phyloP scores from a whole-genome alignment of 441 rosid genomes.

The Gossypium trilobum region DNA sequence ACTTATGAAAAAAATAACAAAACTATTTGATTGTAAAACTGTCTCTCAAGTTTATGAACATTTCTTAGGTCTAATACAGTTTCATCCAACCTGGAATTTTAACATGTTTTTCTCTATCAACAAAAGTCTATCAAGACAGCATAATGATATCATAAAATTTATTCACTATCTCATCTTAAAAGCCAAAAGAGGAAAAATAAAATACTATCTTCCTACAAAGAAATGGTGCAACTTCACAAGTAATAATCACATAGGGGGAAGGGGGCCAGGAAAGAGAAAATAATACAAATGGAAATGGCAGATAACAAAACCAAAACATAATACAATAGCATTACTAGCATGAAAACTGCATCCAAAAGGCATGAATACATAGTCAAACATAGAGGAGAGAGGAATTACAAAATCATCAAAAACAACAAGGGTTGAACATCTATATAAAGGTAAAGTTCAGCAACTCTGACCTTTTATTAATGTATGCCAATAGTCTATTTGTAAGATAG shows the following conservation, averaged over 20 bases:
- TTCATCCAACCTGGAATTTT: slow-evolving; percentile 1
- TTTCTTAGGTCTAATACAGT: not conserved
- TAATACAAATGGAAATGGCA: not conserved
- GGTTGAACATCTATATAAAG: not conserved
- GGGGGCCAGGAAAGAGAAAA: not conserved
- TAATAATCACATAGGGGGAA: not conserved
- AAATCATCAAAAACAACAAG: slow-evolving; percentile 4
- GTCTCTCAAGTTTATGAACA: not conserved
- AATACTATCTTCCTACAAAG: not conserved
- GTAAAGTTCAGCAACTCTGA: slow-evolving; percentile 20
- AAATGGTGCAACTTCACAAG: slow-evolving; percentile 9
- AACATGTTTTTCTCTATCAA: not conserved
- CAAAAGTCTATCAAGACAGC: not conserved
- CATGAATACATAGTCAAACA: not conserved
- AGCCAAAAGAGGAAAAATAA: not conserved
- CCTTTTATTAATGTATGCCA: slow-evolving; percentile 75
- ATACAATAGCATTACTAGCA: not conserved
- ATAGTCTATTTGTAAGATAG: slow-evolving; percentile 75
- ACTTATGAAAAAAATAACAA: not conserved
- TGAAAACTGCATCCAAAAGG: not conserved
- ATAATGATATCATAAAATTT: not conserved
- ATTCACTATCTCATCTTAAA: not conserved
- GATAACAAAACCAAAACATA: not conserved
- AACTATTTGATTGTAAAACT: not conserved
- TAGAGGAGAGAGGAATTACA: not conserved